Evolutionary conservation across 164 flowering plant genomes (phyloP), one percentile per base, ranked within the genome.

Genomic region (Sedum album): DNA sequence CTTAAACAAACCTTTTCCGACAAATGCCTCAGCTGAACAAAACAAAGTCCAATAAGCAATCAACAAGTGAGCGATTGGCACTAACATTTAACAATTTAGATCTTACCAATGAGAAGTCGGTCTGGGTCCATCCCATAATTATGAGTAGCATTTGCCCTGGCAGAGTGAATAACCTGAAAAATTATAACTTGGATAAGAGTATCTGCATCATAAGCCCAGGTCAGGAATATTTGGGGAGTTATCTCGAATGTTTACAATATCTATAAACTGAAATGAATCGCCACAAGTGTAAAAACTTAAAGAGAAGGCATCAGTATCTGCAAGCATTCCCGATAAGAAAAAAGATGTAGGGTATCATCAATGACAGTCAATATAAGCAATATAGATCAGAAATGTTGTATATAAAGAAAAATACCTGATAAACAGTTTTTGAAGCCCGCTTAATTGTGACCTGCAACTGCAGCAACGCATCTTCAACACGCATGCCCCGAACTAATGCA

Each of bases 401-500:
- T 35, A 7, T 3, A 35, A 35, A 36, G 6, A 48, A 66, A 48
- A 67, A 68, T 51, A 94, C 98, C 96, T 87, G 93, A 79, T 88
- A 89, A 31, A 94, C 97, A 75, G 93, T 86, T 74, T 90, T 83
- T 41, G 96, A 51, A 60, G 99, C 96, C 73, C 97, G 89, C 74
- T 91, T 94, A 31, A 91, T 77, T 5, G 96, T 88, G 53, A 94
- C 85, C 77, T 94, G 96, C 75, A 94, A 77, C 80, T 94, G 99
- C 83, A 91, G 63, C 38, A 91, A 68, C 60, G 99, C 99, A 83
- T 94, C 97, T 81, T 94, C 96, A 70, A 91, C 97, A 42, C 91
- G 99, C 99, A 94, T 94, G 48, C 99, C 97, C 74, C 99, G 92
- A 70, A 94, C 93, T 70, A 94, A 80, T 39, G 86, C 85, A 78